Conservation (phyloP, 2,329 filamentous ascomycete genomes). For the Fusarium sp. region DNA sequence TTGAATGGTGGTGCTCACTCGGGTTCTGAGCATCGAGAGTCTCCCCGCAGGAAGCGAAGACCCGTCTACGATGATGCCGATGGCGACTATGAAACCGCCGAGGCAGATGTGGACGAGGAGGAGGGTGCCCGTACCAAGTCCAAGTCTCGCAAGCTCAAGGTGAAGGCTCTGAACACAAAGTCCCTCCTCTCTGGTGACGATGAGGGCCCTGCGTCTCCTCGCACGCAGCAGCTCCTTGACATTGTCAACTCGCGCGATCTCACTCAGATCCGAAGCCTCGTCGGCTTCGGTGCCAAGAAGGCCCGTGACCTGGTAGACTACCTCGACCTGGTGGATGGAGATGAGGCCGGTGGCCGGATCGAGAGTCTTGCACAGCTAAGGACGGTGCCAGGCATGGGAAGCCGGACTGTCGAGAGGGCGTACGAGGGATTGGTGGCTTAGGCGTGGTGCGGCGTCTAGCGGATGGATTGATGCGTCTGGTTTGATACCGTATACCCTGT, state of each 20-base stretch:
- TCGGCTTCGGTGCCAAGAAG: conserved; percentile 79
- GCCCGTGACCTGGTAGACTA: conserved; percentile 71
- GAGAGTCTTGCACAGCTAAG: conserved; percentile 64
- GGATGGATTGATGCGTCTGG: conserved; percentile 33
- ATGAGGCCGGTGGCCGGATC: conserved; percentile 56
- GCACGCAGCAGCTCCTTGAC: conserved; percentile 71
- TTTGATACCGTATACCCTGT: conserved; percentile 41
- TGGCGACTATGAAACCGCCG: conserved; percentile 54
- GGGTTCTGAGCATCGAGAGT: conserved; percentile 31
- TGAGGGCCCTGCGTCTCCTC: conserved; percentile 61
- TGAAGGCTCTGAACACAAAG: conserved; percentile 42
- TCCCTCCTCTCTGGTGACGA: conserved; percentile 51
- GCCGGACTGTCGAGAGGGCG: conserved; percentile 67
- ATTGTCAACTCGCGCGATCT: conserved; percentile 81
- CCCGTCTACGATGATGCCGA: conserved; percentile 51
- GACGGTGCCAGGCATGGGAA: conserved; percentile 68
- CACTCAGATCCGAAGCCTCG: conserved; percentile 72
- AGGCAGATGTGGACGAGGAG: conserved; percentile 57
- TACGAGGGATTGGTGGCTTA: conserved; percentile 59
- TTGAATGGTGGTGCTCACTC: conserved; percentile 51
- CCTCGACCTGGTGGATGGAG: conserved; percentile 58
- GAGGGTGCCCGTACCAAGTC: conserved; percentile 46
- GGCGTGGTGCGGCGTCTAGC: conserved; percentile 4
- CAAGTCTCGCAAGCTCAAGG: conserved; percentile 48
- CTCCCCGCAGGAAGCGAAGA: conserved; percentile 47